Conservation (phyloP, 2,329 filamentous ascomycete species). For the Aspergillus oerlinghausenensis region DNA sequence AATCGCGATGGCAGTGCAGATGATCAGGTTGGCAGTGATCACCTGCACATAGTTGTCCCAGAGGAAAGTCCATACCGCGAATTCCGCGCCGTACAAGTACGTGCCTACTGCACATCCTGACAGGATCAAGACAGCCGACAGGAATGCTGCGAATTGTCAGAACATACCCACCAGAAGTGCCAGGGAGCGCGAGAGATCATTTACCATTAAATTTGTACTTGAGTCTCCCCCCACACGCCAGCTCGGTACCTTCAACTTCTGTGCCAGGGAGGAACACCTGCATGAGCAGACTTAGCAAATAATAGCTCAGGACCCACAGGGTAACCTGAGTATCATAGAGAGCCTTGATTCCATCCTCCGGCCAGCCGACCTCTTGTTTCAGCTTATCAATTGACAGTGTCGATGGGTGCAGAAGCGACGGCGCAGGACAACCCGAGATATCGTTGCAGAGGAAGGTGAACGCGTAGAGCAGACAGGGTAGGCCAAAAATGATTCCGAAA, state of each 20-base stretch:
- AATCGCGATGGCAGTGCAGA: conserved; percentile 66
- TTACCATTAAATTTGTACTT: conserved; percentile 78
- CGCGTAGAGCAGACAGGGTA: conserved; percentile 73
- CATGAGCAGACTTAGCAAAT: conserved; percentile 68
- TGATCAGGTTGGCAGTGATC: conserved; percentile 74
- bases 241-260: conserved; percentile 64
- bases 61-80: conserved; percentile 87
- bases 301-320: conserved; percentile 71
- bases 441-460: conserved; percentile 90
- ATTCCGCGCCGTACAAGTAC: conserved; percentile 69
- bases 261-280: conserved; percentile 72
- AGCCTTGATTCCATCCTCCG: conserved; percentile 62
- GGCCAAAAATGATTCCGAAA: conserved; percentile 69
- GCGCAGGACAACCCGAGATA: conserved; percentile 81
- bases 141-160: conserved; percentile 55
- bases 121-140: conserved; percentile 69
- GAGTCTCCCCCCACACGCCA: conserved; percentile 67
- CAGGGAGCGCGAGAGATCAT: conserved; percentile 10
- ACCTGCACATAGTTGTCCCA: conserved; percentile 86
- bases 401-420: conserved; percentile 69
- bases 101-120: conserved; percentile 71
- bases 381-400: conserved; percentile 67
- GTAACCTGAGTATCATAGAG: conserved; percentile 67
- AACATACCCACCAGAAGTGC: conserved; percentile 3
- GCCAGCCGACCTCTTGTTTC: conserved; percentile 80